Evolutionary conservation across 495 filamentous ascomycete genomes (phyloP).

Genomic region (Hypoxylon intermedium): DNA sequence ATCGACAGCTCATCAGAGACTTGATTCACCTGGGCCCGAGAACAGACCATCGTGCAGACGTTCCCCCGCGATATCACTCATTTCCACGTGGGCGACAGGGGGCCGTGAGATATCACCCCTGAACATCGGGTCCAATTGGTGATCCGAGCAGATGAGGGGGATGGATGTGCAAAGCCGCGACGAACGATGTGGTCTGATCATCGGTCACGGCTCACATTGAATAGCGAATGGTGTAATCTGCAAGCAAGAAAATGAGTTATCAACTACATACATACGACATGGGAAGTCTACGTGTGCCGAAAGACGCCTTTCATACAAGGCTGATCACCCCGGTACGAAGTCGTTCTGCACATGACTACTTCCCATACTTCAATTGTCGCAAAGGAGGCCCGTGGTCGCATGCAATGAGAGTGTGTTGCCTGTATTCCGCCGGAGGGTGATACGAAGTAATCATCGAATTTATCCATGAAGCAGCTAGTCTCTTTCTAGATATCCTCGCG

Average conservation of each 20-base stretch:
- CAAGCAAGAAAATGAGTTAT: conserved; percentile 7
- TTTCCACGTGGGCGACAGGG: conserved; percentile 36
- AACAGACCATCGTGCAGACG: conserved; percentile 39
- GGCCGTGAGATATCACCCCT: conserved; percentile 30
- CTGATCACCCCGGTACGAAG: conserved; percentile 1
- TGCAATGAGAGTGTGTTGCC: too few species aligned
- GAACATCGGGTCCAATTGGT: conserved; percentile 25
- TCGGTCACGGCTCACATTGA: conserved; percentile 15
- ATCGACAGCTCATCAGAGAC: conserved; percentile 29
- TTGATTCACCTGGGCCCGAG: conserved; percentile 22
- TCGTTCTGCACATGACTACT: conserved; percentile 15
- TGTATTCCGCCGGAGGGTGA: conserved; percentile 7
- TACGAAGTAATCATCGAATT: conserved; percentile 26
- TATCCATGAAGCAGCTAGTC: conserved; percentile 35
- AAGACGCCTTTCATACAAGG: conserved; percentile 6
- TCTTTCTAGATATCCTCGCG: conserved; percentile 17
- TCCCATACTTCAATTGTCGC: conserved; percentile 33
- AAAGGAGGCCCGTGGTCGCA: conserved; percentile 23
- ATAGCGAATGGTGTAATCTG: conserved; percentile 5
- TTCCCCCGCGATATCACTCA: conserved; percentile 40
- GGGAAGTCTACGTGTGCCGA: conserved; percentile 24
- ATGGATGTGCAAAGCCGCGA: conserved; percentile 18
- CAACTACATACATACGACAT: conserved; percentile 9
- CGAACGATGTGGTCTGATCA: conserved; percentile 38
- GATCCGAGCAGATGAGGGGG: conserved; percentile 18